phyloP scores from a whole-genome alignment of 1,139 yeast genomes.

The Lizanozyma gosingica region DNA sequence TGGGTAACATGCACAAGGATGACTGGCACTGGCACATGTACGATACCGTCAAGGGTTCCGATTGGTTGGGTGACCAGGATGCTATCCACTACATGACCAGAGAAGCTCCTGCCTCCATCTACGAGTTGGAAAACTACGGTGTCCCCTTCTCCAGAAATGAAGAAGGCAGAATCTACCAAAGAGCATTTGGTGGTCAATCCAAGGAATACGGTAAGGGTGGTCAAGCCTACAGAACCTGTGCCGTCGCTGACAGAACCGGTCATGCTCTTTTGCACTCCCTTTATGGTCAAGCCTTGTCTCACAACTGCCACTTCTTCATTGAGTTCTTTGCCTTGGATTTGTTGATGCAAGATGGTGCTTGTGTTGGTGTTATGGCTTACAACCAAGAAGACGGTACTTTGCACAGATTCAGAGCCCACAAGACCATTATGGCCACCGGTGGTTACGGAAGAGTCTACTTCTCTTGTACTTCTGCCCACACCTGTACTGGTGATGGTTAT shows the following conservation, averaged over 20 bases:
- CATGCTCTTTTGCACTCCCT: constrained; percentile 94
- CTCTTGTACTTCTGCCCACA: constrained; percentile 98
- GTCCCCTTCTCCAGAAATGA: constrained; percentile 97
- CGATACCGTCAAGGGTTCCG: constrained; percentile 99
- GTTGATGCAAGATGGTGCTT: constrained; percentile 90
- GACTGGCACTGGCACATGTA: constrained; percentile 99
- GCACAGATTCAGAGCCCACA: constrained; percentile 95
- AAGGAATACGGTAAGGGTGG: constrained; percentile 97
- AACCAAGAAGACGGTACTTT: constrained; percentile 98
- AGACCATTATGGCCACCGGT: constrained; percentile 96
- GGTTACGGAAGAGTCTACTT: constrained; percentile 98
- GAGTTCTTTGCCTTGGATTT: constrained; percentile 95
- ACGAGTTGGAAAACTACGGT: constrained; percentile 96
- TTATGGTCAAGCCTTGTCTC: constrained; percentile 94
- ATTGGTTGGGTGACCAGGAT: constrained; percentile 99
- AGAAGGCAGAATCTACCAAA: constrained; percentile 94
- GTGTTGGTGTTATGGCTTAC: constrained; percentile 96
- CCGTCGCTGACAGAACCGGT: constrained; percentile 98
- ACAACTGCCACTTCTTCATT: constrained; percentile 95
- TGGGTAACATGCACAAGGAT: constrained; percentile 95
- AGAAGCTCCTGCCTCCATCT: constrained; percentile 94
- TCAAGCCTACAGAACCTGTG: constrained; percentile 98
- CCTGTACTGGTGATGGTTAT: constrained; percentile 98
- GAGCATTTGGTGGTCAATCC: constrained; percentile 98
- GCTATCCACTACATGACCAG: constrained; percentile 98